Evolutionary conservation across 2,329 filamentous ascomycete species (phyloP).

Genomic region (Furcasterigmium furcatum): DNA sequence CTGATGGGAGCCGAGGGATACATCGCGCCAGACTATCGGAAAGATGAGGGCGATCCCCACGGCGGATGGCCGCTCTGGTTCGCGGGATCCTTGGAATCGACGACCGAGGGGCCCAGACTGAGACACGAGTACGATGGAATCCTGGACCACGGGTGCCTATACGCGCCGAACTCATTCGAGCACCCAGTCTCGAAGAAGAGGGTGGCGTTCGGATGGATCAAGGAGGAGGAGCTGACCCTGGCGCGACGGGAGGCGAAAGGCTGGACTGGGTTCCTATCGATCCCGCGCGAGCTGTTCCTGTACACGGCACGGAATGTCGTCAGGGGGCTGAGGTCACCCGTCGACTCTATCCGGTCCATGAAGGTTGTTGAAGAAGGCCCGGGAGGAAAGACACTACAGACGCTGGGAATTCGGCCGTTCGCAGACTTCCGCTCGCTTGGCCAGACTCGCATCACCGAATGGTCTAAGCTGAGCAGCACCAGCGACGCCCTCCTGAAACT

Average conservation of each 20-base stretch:
- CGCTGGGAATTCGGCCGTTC: constrained; percentile 32
- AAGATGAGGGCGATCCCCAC: constrained; percentile 1
- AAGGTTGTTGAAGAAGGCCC: constrained; percentile 14
- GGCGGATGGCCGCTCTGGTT: constrained; percentile 34
- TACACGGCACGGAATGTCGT: constrained; percentile 30
- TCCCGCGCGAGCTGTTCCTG: constrained; percentile 41
- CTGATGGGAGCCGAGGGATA: constrained; percentile 43
- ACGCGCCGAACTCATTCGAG: constrained; percentile 45
- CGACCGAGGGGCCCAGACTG: constrained; percentile 14
- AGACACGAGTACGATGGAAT: constrained; percentile 37
- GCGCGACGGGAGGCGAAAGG: constrained; percentile 36
- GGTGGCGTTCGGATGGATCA: constrained; percentile 47
- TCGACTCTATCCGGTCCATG: constrained; percentile 38
- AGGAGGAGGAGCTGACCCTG: constrained; percentile 45
- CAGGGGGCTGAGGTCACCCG: constrained; percentile 25
- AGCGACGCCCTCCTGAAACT: not conserved
- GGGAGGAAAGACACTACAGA: constrained; percentile 32
- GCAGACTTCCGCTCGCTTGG: constrained; percentile 17
- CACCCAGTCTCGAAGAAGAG: constrained; percentile 35
- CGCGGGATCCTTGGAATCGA: constrained; percentile 24
- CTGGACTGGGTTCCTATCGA: constrained; percentile 45
- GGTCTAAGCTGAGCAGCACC: too few species aligned
- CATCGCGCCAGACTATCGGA: constrained; percentile 11
- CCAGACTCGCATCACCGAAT: not conserved
- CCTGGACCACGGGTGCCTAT: constrained; percentile 44